Evolutionary conservation across 23 red algal genomes (phyloP), one percentile per base, ranked within the genome.

Genomic region (Agarophyton chilense): DNA sequence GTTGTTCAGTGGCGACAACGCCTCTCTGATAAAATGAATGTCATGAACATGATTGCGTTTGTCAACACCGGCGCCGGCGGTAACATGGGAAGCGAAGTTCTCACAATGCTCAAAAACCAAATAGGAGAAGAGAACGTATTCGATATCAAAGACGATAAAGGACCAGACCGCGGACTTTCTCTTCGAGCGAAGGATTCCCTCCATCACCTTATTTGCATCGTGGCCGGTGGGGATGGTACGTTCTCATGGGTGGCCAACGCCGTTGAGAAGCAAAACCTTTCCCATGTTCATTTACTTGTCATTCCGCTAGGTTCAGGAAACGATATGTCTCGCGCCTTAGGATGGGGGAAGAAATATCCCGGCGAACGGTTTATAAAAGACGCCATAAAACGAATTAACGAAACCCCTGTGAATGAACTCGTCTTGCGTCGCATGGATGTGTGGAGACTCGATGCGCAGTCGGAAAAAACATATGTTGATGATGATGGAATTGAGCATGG

Each of bases 171-270:
- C 32, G 93, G 86, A 1, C 74, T 95, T 21, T 29, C 80, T 13
- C 22, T 47, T 41, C 79, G 79, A 40, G 90, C 84, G 5, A 19
- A 22, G 6, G 77, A 81, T 52, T 29, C 56, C 1, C 42, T n/a
- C 14, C 64, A 47, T 13, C 57, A 86, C 26, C 72, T 93, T 21
- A 71, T 83, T 24, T 81, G 57, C 18, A 57, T 99, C n/a, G 90
- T 92, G 19, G 93, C 90, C 19, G 97, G 97, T 19, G 97, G 97
- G n/a, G 97, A 99, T 77, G 97, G 97, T 16, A 95, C 97, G n/a
- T 94, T 95, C 42, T 91, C 71, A 3, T 93, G 95, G 86, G 95
- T 95, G 2, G 82, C 90, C 19, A 82, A 72, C 52, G 83, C 75
- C 10, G 78, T 94, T 21, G 83, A 90, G 40, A 84, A 93, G 43